Conservation (phyloP, 1,284 basidiomycete species). For the Mycena citricolor region DNA sequence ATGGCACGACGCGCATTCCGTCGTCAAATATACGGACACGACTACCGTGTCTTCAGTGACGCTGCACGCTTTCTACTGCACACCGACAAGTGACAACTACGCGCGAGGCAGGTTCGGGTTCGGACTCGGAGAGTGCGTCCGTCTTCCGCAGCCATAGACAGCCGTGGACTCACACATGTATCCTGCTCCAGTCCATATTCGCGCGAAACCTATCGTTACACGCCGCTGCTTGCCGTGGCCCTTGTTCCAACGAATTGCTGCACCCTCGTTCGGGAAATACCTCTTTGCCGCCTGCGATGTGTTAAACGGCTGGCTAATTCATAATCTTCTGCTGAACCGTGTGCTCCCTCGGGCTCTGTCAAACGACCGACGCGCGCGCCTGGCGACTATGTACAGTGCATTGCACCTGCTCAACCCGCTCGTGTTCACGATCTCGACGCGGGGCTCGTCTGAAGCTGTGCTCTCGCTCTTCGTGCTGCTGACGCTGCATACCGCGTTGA, state of each 20-base stretch:
- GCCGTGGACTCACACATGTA: slow-evolving; percentile 10
- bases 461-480: slow-evolving; percentile 80
- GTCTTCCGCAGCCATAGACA: too few species aligned
- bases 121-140: slow-evolving; percentile 70
- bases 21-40: slow-evolving; percentile 95
- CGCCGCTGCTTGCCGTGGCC: slow-evolving; percentile 85
- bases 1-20: slow-evolving; percentile 80
- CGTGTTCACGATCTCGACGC: slow-evolving; percentile 93
- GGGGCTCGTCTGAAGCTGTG: slow-evolving; percentile 92
- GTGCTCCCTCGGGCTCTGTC: slow-evolving; percentile 37
- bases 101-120: slow-evolving; percentile 59
- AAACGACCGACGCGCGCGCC: slow-evolving; percentile 22
- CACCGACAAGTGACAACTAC: slow-evolving; percentile 44
- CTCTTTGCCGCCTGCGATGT: slow-evolving; percentile 88
- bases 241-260: slow-evolving; percentile 80
- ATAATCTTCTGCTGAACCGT: slow-evolving; percentile 59
- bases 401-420: slow-evolving; percentile 89
- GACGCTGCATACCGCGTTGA: slow-evolving; percentile 63
- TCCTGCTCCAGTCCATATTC: slow-evolving; percentile 73
- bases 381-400: slow-evolving; percentile 56
- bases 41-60: slow-evolving; percentile 95
- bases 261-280: slow-evolving; percentile 89
- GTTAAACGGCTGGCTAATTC: slow-evolving; percentile 77
- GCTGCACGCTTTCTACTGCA: slow-evolving; percentile 72
- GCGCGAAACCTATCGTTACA: slow-evolving; percentile 96